These are phyloP conservation scores for Aspergillus flavus DNA, from an alignment of 2,329 filamentous ascomycete genomes.

Conservation along the genomic window DNA sequence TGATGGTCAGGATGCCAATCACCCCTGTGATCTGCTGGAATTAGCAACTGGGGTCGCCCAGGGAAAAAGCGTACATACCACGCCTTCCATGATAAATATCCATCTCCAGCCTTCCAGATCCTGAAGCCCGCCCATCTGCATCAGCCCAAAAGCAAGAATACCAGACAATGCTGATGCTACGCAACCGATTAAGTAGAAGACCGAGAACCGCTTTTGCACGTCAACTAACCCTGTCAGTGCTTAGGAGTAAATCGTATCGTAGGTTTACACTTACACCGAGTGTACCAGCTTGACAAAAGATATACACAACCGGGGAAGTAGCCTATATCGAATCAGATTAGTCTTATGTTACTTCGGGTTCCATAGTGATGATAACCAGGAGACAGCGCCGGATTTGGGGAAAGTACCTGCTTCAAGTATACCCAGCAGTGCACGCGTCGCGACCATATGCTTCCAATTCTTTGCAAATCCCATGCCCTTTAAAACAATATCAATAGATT, in stretches of 20 bases:
- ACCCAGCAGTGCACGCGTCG: constrained; percentile 27
- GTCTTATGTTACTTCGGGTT: neutral
- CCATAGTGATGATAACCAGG: neutral
- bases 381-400: constrained; percentile 44
- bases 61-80: constrained; percentile 23
- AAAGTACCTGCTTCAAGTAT: constrained; percentile 59
- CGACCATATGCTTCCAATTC: constrained; percentile 30
- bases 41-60: neutral
- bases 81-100: constrained; percentile 59
- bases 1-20: constrained; percentile 30
- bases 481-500: neutral
- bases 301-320: constrained; percentile 74
- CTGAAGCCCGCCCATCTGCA: constrained; percentile 45
- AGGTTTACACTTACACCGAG: constrained; percentile 35
- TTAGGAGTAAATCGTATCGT: neutral
- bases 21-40: constrained; percentile 26
- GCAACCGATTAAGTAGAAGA: constrained; percentile 54
- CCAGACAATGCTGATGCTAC: constrained; percentile 52
- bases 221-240: constrained; percentile 23
- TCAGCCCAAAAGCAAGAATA: constrained; percentile 48
- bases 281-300: constrained; percentile 72
- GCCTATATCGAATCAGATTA: constrained; percentile 28
- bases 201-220: constrained; percentile 37
- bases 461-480: constrained; percentile 26
- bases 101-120: constrained; percentile 54